These are phyloP conservation scores for Diaporthe vaccinii DNA, from an alignment of 2,329 filamentous ascomycete genomes.

Conservation along the genomic window DNA sequence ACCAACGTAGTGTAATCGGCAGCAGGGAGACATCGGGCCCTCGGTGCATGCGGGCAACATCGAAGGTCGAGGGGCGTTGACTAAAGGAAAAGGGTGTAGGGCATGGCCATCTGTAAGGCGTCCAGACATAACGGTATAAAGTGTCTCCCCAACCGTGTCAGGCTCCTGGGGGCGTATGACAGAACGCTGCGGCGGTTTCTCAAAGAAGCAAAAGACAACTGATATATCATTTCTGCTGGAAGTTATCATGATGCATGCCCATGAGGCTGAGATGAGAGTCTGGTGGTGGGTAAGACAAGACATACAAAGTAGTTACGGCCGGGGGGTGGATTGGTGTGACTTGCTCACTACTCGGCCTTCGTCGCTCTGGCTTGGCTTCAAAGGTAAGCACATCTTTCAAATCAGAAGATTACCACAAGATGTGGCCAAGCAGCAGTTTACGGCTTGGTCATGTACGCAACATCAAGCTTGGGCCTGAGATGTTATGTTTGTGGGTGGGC, in stretches of 20 bases:
- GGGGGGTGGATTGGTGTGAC: conserved; percentile 32
- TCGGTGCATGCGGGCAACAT: background rate
- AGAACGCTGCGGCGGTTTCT: conserved; percentile 1
- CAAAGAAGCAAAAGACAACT: conserved; percentile 34
- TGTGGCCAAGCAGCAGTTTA: background rate
- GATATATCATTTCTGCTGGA: conserved; percentile 35
- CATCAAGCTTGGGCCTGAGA: background rate
- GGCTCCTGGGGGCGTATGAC: background rate
- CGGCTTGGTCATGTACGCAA: background rate
- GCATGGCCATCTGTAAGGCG: background rate
- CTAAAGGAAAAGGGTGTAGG: conserved; percentile 28
- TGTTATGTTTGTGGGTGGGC: background rate
- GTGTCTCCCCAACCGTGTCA: background rate
- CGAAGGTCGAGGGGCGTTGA: background rate
- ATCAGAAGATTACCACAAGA: background rate
- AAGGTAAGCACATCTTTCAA: conserved; percentile 6
- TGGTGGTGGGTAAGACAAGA: conserved; percentile 34
- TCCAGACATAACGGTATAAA: conserved; percentile 13
- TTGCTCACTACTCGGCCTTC: conserved; percentile 8
- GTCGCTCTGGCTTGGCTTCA: background rate
- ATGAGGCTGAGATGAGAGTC: conserved; percentile 39
- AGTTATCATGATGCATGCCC: conserved; percentile 15
- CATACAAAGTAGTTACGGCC: conserved; percentile 9
- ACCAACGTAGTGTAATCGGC: conserved; percentile 16
- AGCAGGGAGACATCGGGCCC: conserved; percentile 33